Base-by-base conservation (phyloP, 108 stramenopile genomes). In the Pseudonitzschia multistriata region DNA sequence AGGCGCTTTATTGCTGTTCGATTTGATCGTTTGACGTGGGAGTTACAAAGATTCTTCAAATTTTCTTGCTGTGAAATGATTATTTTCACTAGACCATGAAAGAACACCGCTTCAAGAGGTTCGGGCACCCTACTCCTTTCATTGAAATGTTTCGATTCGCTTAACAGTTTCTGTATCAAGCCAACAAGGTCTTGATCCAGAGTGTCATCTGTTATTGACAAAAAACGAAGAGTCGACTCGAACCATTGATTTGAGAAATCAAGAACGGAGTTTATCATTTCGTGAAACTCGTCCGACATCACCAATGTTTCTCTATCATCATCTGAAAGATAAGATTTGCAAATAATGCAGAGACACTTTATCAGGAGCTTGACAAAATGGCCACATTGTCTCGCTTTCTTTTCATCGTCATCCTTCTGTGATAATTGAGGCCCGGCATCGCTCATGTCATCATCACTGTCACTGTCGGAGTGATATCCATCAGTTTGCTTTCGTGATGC, bases 11-110 rank as follows among this genome's bases (percentile, higher is more conserved):
- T 81, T 54, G 77, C 68, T 56, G 48, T 53, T 66, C 73, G 80
- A 63, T 61, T 55, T 4, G 67, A 54, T 53, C 87, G 64, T 55
- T 82, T 79, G 30, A 81, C 81, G 0, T 67, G 77, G 14, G 53
- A 54, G 13, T 15, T 49, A 15, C 67, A 21, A 8, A 66, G 37
- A 14, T 24, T 48, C 29, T 55, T 45, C 35, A 72, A 33, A 62
- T 31, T 8, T 19, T 71, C 25, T 3, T 59, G 68, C 25, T 75
- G 74, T 15, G 61, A 54, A 24, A 68, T 63, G 13, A 75, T 17
- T 10, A 48, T 75, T 37, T 63, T 24, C 6, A 62, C 61, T 24
- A 68, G 27, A 21, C 61, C 59, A 19, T 30, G 34, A 54, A 75
- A 75, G 30, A 59, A 52, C 45, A 48, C 1, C 2, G 19, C 19